phyloP scores from a whole-genome alignment of 345 rosid species.

The Physaria fendleri region DNA sequence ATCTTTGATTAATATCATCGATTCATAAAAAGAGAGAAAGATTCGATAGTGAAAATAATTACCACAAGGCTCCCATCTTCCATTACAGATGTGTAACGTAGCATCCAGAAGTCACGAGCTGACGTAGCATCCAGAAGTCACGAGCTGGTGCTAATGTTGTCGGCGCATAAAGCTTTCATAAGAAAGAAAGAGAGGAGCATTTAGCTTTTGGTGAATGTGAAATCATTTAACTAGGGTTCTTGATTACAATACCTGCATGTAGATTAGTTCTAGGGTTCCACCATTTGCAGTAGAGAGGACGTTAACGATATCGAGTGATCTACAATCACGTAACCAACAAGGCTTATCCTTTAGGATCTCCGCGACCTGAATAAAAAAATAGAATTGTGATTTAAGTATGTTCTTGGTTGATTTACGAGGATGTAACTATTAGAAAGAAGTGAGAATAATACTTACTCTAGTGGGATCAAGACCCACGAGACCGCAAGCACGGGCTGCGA shows the following conservation, averaged over 20 bases:
- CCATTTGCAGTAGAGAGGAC: slow-evolving; percentile 86
- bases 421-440: slow-evolving; percentile 5
- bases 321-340: slow-evolving; percentile 88
- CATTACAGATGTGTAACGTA: slow-evolving; percentile 88
- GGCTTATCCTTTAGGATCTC: slow-evolving; percentile 97
- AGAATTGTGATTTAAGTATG: background rate
- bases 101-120: no score
- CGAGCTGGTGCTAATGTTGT: slow-evolving; percentile 97
- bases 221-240: background rate
- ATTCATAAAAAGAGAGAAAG: background rate
- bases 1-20: background rate
- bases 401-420: background rate
- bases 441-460: slow-evolving; percentile 54
- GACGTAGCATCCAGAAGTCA: no score
- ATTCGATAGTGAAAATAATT: background rate
- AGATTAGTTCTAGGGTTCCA: slow-evolving; percentile 91
- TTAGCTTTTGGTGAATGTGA: background rate
- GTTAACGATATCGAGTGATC: slow-evolving; percentile 79
- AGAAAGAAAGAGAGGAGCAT: background rate
- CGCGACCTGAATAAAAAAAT: slow-evolving; percentile 49
- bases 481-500: slow-evolving; percentile 99
- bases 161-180: slow-evolving; percentile 76
- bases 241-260: slow-evolving; percentile 72
- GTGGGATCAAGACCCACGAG: slow-evolving; percentile 98
- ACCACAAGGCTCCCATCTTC: slow-evolving; percentile 99